A percentile compares a stretch with the other conserved stretches of the same genome.
phyloP scores from a whole-genome alignment of 805 yeast genomes.

The Yarrowia bubula region DNA sequence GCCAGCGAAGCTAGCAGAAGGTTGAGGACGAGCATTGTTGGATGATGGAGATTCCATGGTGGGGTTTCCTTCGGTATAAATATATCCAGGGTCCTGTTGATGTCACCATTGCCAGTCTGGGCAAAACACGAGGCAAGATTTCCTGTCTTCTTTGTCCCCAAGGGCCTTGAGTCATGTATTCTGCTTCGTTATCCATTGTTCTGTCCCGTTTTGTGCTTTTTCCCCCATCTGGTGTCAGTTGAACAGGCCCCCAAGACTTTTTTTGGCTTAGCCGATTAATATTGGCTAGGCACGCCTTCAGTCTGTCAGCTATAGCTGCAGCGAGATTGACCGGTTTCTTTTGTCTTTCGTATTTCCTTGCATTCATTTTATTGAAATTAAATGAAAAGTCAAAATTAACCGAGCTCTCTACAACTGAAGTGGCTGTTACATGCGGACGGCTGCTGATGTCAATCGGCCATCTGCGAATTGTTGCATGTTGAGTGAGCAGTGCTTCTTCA shows the following conservation, averaged over 20 bases:
- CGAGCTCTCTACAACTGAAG: background rate
- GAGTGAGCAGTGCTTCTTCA: too few species aligned
- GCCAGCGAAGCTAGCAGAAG: background rate
- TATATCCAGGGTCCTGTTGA: background rate
- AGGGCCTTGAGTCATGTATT: background rate
- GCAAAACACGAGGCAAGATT: background rate
- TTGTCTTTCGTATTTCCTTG: background rate
- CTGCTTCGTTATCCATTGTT: background rate
- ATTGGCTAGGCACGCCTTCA: too few species aligned
- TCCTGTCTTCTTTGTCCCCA: background rate
- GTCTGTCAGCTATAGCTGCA: background rate
- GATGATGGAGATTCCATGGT: too few species aligned
- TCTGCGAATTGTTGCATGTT: too few species aligned
- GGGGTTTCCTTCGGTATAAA: background rate
- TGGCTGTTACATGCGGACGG: too few species aligned
- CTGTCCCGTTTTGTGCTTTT: background rate
- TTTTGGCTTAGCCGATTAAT: background rate
- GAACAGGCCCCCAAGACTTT: background rate
- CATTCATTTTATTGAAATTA: background rate
- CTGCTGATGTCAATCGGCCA: too few species aligned
- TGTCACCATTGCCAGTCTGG: too few species aligned
- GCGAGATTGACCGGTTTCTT: background rate
- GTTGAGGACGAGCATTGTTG: conserved; percentile 3
- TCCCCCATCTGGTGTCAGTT: background rate
- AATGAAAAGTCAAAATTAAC: background rate